A percentile compares a stretch with the other conserved stretches of the same genome.
Conservation (phyloP, 2,329 filamentous ascomycete genomes). For the Diaporthe batatas region DNA sequence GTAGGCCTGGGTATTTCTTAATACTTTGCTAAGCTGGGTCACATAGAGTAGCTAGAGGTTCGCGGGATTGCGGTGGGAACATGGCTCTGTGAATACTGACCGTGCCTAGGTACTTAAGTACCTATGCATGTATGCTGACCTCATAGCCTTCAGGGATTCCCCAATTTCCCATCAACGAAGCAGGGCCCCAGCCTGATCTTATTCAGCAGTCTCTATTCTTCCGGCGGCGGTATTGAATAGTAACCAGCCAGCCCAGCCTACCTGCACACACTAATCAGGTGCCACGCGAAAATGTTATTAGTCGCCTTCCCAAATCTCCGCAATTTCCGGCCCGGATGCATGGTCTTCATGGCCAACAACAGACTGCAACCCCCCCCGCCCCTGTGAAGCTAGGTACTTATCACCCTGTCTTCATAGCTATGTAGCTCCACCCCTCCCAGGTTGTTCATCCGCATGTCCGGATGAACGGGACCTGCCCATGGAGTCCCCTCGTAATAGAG, state of each 20-base stretch:
- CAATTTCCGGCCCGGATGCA: background rate
- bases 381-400: conserved; percentile 2
- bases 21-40: too few relatives aligned
- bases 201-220: conserved; percentile 17
- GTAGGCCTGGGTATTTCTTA: too few relatives aligned
- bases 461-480: conserved; percentile 9
- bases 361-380: background rate
- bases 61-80: too few relatives aligned
- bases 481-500: background rate
- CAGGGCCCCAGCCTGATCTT: background rate
- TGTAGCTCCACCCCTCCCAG: conserved; percentile 12
- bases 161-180: conserved; percentile 6
- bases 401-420: background rate
- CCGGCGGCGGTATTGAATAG: background rate
- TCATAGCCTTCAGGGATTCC: background rate
- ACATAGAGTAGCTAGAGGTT: too few relatives aligned
- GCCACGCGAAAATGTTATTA: too few relatives aligned
- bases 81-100: too few relatives aligned
- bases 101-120: background rate
- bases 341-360: background rate
- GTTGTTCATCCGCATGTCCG: conserved; percentile 8
- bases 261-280: background rate
- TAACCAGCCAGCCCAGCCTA: background rate
- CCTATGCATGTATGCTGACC: background rate
- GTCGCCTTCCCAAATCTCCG: background rate